These are phyloP conservation scores for Aspergillus sp. DNA, from an alignment of 2,329 filamentous ascomycete species.

Conservation along the genomic window DNA sequence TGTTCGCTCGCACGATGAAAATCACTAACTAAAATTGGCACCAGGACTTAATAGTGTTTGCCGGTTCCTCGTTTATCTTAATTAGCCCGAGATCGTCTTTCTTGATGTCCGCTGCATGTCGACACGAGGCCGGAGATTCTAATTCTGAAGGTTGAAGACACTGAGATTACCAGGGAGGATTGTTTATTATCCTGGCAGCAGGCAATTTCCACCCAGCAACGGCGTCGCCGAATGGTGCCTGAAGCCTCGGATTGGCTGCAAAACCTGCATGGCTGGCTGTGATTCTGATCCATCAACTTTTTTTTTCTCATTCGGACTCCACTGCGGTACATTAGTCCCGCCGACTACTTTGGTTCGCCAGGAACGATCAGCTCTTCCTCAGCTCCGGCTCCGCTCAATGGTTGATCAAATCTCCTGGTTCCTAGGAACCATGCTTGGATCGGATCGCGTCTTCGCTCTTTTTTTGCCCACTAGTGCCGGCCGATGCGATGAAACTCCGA, in stretches of 20 bases:
- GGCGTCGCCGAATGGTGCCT: neutral
- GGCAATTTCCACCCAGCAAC: neutral
- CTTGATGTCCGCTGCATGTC: neutral
- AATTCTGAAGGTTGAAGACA: neutral
- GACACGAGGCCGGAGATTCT: neutral
- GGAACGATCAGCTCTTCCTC: slow-evolving; percentile 10
- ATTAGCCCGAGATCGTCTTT: neutral
- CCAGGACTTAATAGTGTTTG: neutral
- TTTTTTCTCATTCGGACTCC: neutral
- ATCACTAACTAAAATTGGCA: neutral
- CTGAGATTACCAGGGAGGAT: neutral
- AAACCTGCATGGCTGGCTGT: neutral
- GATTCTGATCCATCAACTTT: neutral
- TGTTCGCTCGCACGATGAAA: too few relatives aligned
- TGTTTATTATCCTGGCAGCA: neutral
- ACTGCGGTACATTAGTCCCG: slow-evolving; percentile 2
- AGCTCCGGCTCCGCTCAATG: slow-evolving; percentile 4
- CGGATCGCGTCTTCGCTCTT: slow-evolving; percentile 10
- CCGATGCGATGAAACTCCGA: slow-evolving; percentile 6
- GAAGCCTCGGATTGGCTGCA: neutral
- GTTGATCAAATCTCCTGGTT: slow-evolving; percentile 6
- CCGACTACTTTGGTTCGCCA: slow-evolving; percentile 11
- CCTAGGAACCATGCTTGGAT: slow-evolving; percentile 14
- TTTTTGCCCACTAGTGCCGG: slow-evolving; percentile 10
- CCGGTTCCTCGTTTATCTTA: neutral